Conservation (phyloP, 2,329 filamentous ascomycete species). For the Cladosporium sp. region DNA sequence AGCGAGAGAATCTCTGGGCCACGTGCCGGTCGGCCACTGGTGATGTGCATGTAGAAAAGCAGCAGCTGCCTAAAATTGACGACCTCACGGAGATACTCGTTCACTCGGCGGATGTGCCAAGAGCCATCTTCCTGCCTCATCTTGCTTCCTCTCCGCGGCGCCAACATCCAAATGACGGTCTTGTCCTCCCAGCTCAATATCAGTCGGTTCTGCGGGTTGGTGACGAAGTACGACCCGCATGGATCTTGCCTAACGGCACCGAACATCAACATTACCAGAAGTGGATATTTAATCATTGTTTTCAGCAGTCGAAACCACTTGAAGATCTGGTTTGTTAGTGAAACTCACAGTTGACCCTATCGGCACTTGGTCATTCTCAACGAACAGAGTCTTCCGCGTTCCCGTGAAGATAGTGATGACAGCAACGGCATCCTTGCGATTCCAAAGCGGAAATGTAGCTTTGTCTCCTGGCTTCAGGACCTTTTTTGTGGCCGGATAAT, state of each 20-base stretch:
- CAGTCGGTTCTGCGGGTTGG: neutral
- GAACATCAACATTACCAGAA: too few relatives aligned
- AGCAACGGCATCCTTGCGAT: neutral
- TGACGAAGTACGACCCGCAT: neutral
- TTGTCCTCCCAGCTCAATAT: neutral
- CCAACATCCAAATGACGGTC: neutral
- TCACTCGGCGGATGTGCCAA: neutral
- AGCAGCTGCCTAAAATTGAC: constrained; percentile 16
- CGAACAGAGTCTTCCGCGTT: neutral
- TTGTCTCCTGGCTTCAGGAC: neutral
- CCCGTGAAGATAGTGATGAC: neutral
- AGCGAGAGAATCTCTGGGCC: constrained; percentile 17
- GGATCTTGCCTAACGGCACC: too few relatives aligned
- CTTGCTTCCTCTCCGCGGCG: neutral
- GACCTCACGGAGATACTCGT: constrained; percentile 13
- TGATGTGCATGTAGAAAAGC: constrained; percentile 18
- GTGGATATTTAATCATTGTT: too few relatives aligned
- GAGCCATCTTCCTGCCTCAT: neutral
- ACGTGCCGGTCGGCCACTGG: constrained; percentile 16
- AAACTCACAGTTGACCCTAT: neutral
- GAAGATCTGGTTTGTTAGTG: neutral
- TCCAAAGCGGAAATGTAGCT: neutral
- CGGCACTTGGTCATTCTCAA: neutral
- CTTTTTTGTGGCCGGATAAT: neutral
- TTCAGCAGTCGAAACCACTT: too few relatives aligned